Evolutionary conservation across 768 basidiomycete species (phyloP), one percentile per base, ranked within the genome.

Genomic region (Rhodotorula diobovata): DNA sequence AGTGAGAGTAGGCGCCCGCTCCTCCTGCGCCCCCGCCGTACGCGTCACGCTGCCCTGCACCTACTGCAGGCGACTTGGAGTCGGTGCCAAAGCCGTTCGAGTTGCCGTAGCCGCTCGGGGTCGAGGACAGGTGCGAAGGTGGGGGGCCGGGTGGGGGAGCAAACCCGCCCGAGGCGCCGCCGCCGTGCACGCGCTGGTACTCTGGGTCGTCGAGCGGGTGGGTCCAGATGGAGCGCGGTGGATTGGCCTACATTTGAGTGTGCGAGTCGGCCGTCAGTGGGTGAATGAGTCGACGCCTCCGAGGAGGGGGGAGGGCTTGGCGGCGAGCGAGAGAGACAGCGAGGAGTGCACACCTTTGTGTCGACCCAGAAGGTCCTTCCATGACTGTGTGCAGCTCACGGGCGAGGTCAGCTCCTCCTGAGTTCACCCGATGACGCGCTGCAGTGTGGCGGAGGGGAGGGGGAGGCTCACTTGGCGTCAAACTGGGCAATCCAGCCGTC

Each of bases 151-250:
- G 56, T n/a, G 72, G 72, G 10, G 72, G 72, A 1, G 67, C 67
- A 64, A 46, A 68, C 2, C 34, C 85, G 64, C 85, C n/a, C n/a
- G n/a, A n/a, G n/a, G 84, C 16, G 87, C 85, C 3, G 18, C 8
- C 71, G n/a, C n/a, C n/a, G n/a, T 88, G 84, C 58, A 85, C 83
- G 10, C 69, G 74, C n/a, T 88, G 82, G 79, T 84, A 89, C 63
- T 85, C 82, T 57, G 87, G 85, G 77, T 89, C 88, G 66, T 89
- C 87, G 68, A 85, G 85, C 3, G 89, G 89, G 76, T 90, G 88
- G 2, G 83, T 82, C 89, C 89, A 90, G 75, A 86, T 89, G 0
- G 86, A 83, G 0, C 89, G 85, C 2, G 87, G 85, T 14, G 89
- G 89, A 14, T 79, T 81, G 1, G 86, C 85, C 67, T 80, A 57